A percentile compares a stretch with the other conserved stretches of the same genome.
Conservation (phyloP, 768 basidiomycete genomes). For the Sarcodon sp. region DNA sequence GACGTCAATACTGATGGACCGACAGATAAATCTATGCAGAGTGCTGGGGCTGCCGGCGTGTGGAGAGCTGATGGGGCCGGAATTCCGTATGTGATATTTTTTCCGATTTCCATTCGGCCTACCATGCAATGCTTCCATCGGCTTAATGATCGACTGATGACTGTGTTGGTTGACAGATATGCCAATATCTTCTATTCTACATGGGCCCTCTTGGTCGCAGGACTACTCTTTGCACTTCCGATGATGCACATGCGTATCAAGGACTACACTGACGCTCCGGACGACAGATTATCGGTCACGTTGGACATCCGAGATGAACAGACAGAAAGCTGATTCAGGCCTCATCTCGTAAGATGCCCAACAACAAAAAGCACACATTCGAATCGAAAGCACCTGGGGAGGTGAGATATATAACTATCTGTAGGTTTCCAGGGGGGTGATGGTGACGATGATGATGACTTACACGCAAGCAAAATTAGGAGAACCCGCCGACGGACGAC, state of each 20-base stretch:
- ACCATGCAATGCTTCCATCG: not conserved
- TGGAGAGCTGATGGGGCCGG: conserved; percentile 60
- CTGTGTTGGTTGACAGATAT: conserved; percentile 21
- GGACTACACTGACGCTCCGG: conserved; percentile 25
- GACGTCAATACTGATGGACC: not conserved
- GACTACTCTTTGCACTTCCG: conserved; percentile 53
- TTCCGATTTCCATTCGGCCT: not conserved
- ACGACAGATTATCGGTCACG: too few species aligned
- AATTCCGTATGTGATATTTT: conserved; percentile 36
- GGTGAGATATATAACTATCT: too few species aligned
- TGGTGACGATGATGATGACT: too few species aligned
- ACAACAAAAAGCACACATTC: too few species aligned
- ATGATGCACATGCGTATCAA: conserved; percentile 66
- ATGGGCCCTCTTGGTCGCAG: conserved; percentile 56
- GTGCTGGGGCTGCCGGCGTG: conserved; percentile 59
- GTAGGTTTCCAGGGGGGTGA: too few species aligned
- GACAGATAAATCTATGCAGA: conserved; percentile 60
- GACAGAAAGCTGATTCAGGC: too few species aligned
- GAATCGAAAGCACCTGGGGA: too few species aligned
- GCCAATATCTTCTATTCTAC: conserved; percentile 67
- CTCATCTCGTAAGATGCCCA: too few species aligned
- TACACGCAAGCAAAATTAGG: too few species aligned
- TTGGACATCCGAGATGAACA: too few species aligned
- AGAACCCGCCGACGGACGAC: too few species aligned
- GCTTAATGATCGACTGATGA: conserved; percentile 1